Evolutionary conservation across 768 basidiomycete genomes (phyloP), one percentile per base, ranked within the genome.

Genomic region (Imleria badia): DNA sequence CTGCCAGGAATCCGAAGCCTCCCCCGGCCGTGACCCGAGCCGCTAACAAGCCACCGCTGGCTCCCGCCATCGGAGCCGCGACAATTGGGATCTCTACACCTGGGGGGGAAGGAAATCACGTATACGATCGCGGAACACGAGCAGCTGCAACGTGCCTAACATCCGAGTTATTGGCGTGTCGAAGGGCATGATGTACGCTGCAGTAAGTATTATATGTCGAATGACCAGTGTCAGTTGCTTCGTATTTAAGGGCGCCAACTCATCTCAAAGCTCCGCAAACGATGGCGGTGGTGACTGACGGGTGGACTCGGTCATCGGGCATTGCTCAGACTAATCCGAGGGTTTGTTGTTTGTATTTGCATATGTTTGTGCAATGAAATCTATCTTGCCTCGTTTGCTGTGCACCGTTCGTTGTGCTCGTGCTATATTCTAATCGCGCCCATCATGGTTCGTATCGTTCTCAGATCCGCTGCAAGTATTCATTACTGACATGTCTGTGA

Each of bases 1-100:
- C 77, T n/a, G 81, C 76, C 0, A 91, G 60, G 66, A 92, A 91
- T 2, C 88, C 91, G 52, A 91, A 85, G 15, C 86, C 91, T 20
- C 91, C 91, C 9, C 74, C 89, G 3, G 78, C 75, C 19, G 81
- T 77, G 31, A 88, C 85, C 51, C 81, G 75, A 6, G 84, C 82
- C 23, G 85, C 84, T 20, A 86, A 66, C 19, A 67, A 68, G 44
- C 85, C 88, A 44, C 86, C 85, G 52, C 82, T 78, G 4, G 81
- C 88, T 14, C 81, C 82, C 1, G 84, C 84, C 90, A 92, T 92
- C 1, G 89, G 81, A 1, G 83, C 82, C 17, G 76, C 73, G 6
- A 91, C 73, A 39, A 91, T 67, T 23, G 90, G 90, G 17, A 78
- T 75, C 45, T 75, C 71, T 29, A 85, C 73, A 36, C 75, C 87